Evolutionary conservation across 352 stramenopile genomes (phyloP), one percentile per base, ranked within the genome.

Genomic region (Phytophthora pluvialis): DNA sequence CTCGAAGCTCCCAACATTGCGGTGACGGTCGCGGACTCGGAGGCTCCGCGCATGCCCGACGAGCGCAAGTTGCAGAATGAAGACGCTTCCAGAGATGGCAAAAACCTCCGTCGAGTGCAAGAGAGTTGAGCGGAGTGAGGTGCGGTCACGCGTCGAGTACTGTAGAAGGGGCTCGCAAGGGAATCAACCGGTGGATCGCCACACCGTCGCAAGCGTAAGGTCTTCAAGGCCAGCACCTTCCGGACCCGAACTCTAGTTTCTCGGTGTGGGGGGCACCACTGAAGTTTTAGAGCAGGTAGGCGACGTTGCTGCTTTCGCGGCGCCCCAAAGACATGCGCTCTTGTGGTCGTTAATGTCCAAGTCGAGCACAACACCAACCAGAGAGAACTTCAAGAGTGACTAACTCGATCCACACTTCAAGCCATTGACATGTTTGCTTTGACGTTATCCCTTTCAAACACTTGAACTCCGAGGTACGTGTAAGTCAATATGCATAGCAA

Each of bases 1-100:
- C 13, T 31, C 8, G 64, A 62, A 5, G 55, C 35, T 7, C 56
- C 55, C 9, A 67, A 29, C 10, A 65, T 35, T 38, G 54, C 32
- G 8, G 54, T 53, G 13, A 39, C 33, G 15, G 32, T 53, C 15
- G 36, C 45, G 25, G 6, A 18, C 10, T 53, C 46, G n/a, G 46
- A 53, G 28, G 2, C n/a, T 29, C 46, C 18, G 32, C 15, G 28
- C 46, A 53, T 53, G 29, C 3, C 32, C 15, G 46, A 40, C 9
- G n/a, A n/a, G n/a, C 21, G 46, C 18, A 40, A 32, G 12, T 40
- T 53, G 15, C 29, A 42, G 29, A 40, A n/a, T 53, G 46, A 53
- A 38, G 18, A 16, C 12, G 11, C 9, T 40, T 40, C 10, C 12
- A n/a, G 21, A 21, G 21, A 33, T 35, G 31, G 31, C 31, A 11